Conservation (phyloP, 2,329 filamentous ascomycete species). For the Paecilomyces sp. region DNA sequence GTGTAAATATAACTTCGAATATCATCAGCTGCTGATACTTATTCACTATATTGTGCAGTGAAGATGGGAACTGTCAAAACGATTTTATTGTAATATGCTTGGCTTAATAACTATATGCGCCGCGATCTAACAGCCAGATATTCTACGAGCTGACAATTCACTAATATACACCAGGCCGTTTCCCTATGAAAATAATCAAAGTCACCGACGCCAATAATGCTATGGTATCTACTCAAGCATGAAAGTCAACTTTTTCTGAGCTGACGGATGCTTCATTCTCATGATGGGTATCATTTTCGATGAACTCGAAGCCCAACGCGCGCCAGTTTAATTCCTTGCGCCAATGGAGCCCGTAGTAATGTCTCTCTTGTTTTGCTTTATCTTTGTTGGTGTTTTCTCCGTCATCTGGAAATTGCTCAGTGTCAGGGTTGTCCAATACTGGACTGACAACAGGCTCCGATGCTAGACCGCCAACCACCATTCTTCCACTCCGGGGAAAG, state of each 20-base stretch:
- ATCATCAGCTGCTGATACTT: too few relatives aligned
- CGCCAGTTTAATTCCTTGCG: conserved; percentile 50
- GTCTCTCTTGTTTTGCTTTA: conserved; percentile 6
- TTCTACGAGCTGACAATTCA: too few relatives aligned
- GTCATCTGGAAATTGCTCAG: conserved; percentile 4
- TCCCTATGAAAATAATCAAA: too few relatives aligned
- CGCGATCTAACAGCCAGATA: too few relatives aligned
- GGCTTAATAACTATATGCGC: too few relatives aligned
- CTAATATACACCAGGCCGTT: too few relatives aligned
- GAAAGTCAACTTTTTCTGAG: conserved; percentile 9
- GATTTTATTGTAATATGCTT: too few relatives aligned
- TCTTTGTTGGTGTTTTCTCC: conserved; percentile 17
- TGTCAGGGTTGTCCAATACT: conserved; percentile 1
- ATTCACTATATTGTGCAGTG: too few relatives aligned
- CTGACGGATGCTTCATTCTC: neutral
- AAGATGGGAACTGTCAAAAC: too few relatives aligned
- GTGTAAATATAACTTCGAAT: too few relatives aligned
- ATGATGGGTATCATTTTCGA: conserved; percentile 17
- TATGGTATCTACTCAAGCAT: conserved; percentile 11
- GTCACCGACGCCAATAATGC: neutral
- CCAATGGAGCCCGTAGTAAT: conserved; percentile 57
- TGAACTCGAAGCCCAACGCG: conserved; percentile 41
- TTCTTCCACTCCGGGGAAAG: conserved; percentile 57
- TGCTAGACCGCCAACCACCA: conserved; percentile 77
- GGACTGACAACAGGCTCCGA: conserved; percentile 50